Conservation (phyloP, 129 eudicot genomes). For the Saussurea involucrata region DNA sequence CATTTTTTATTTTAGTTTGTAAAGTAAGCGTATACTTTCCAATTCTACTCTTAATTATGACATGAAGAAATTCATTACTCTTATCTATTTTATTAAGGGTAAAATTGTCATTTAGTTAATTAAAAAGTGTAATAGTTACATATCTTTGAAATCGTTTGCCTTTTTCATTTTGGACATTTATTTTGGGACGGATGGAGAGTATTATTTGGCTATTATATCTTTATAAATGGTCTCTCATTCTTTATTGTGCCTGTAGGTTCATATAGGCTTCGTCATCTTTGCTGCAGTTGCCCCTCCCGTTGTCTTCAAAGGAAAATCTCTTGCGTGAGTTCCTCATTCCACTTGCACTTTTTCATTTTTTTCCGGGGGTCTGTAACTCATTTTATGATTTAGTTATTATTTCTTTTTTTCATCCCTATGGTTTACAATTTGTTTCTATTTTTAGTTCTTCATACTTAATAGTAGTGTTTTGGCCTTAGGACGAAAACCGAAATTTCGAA, state of each 20-base stretch:
- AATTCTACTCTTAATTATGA: background rate
- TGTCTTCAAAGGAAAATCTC: conserved; percentile 92
- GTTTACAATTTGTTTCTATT: no score
- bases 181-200: background rate
- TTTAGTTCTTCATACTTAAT: no score
- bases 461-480: no score
- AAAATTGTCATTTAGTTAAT: background rate
- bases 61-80: background rate
- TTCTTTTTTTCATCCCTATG: no score
- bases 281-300: conserved; percentile 99
- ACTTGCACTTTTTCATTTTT: background rate
- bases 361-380: background rate
- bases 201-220: background rate
- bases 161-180: background rate
- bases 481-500: no score
- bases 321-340: conserved; percentile 61
- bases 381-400: no score
- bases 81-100: background rate
- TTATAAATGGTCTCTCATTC: conserved; percentile 8
- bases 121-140: background rate
- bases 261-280: conserved; percentile 75
- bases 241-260: conserved; percentile 52
- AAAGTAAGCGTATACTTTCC: background rate
- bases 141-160: background rate
- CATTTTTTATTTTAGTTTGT: background rate